Evolutionary conservation across 2,329 filamentous ascomycete genomes (phyloP), one percentile per base, ranked within the genome.

Genomic region (Lachnellula hyalina): DNA sequence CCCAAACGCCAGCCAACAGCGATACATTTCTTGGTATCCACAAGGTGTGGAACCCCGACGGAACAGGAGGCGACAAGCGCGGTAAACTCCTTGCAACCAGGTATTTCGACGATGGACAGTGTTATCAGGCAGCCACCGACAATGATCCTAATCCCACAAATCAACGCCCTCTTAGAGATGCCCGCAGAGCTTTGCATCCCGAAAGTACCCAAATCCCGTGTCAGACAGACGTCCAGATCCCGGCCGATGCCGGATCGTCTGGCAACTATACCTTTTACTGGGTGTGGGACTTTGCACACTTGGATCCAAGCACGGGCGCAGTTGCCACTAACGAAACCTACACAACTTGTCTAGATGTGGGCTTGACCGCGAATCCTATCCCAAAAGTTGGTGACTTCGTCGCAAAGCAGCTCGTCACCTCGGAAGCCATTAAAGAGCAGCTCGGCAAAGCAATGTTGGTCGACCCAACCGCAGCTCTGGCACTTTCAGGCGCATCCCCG

Each of bases 211-310:
- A 86, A 64, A 76, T 92, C 49, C 85, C 80, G 75, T 97, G 94
- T 73, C 92, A 96, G 71, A 85, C 85, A 36, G 85, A 94, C 67
- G 75, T 96, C 47, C 78, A 85, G 66, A 75, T 99, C 14, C 94
- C 94, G 0, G 67, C 75, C 5, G 80, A 87, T 63, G 75, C 83
- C 47, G 71, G 79, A n/a, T 70, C 76, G 9, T 83, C 84, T 45
- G 80, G 84, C 32, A 78, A 79, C 28, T 89, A 92, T 70, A 93
- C 90, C 3, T 73, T 96, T 50, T 96, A 96, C 77, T 97, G 93
- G 93, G 86, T 96, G 46, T 97, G 94, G 94, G 87, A 96, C 71
- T 99, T 91, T 90, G 86, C 87, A 2, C 85, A 82, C 14, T 75
- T 83, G 67, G 72, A 74, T 64, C 64, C 6, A 56, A 68, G 8